Evolutionary conservation across 2,329 filamentous ascomycete species (phyloP).

Genomic region (Monosporascus sp.): DNA sequence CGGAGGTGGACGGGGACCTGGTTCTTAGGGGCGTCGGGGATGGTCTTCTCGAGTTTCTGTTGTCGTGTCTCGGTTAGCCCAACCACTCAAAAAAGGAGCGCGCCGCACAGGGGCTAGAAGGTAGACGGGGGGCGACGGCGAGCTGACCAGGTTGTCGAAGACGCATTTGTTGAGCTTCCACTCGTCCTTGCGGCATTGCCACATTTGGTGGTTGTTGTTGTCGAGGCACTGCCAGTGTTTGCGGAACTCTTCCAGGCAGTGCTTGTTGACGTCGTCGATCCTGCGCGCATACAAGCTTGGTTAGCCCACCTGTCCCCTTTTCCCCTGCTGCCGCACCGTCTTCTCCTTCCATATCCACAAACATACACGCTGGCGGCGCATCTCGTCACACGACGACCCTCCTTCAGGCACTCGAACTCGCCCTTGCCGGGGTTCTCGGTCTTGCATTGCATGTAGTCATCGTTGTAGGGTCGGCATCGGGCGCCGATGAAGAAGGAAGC

Average conservation of each 20-base stretch:
- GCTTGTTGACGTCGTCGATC: slow-evolving; percentile 91
- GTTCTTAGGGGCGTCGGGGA: slow-evolving; percentile 67
- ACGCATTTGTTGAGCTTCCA: slow-evolving; percentile 92
- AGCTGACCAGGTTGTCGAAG: slow-evolving; percentile 84
- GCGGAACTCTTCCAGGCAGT: slow-evolving; percentile 87
- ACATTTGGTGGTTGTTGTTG: slow-evolving; percentile 95
- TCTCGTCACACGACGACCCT: slow-evolving; percentile 92
- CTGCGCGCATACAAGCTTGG: slow-evolving; percentile 37
- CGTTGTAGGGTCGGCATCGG: slow-evolving; percentile 90
- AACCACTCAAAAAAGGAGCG: not conserved
- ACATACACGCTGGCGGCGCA: slow-evolving; percentile 96
- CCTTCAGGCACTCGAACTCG: slow-evolving; percentile 92
- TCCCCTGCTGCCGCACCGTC: not conserved
- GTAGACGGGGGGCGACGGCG: not conserved
- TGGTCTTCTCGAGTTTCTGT: slow-evolving; percentile 75
- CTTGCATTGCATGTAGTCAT: slow-evolving; percentile 99
- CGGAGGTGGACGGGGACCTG: slow-evolving; percentile 70
- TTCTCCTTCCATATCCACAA: slow-evolving; percentile 37
- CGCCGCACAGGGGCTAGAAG: too few species aligned
- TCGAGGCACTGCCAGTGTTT: slow-evolving; percentile 94
- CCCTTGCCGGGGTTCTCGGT: slow-evolving; percentile 83
- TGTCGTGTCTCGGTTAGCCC: not conserved
- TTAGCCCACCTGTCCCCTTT: slow-evolving; percentile 1
- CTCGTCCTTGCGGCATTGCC: slow-evolving; percentile 87
- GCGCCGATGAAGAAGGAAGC: slow-evolving; percentile 96